A percentile compares a stretch with the other conserved stretches of the same genome.
These are phyloP conservation scores for Kappamyces sp. DNA, from an alignment of 192 early-diverging fungal genomes.

Conservation along the genomic window DNA sequence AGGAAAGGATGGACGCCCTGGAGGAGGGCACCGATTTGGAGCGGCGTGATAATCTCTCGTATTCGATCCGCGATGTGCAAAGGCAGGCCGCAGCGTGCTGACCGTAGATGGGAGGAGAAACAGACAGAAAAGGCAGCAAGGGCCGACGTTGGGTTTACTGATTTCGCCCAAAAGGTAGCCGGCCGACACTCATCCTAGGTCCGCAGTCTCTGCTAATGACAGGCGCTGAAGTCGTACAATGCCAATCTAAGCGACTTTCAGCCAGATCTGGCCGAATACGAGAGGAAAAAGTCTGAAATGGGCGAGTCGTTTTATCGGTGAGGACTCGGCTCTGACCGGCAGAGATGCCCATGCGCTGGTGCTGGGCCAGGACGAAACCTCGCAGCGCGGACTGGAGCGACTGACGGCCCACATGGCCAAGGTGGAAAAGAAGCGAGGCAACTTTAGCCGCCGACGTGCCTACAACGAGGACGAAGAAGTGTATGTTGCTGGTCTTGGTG, in stretches of 20 bases:
- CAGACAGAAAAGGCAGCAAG: constrained; percentile 59
- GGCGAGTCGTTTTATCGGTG: constrained; percentile 14
- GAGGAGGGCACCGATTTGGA: constrained; percentile 78
- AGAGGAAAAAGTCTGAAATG: constrained; percentile 53
- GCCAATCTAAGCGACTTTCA: constrained; percentile 71
- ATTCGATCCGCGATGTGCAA: constrained; percentile 81
- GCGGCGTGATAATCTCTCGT: constrained; percentile 71
- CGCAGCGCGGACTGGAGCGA: constrained; percentile 61
- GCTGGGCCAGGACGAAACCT: constrained; percentile 65
- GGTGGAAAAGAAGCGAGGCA: constrained; percentile 31
- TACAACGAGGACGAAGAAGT: constrained; percentile 76
- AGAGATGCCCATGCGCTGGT: constrained; percentile 24
- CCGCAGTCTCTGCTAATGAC: too few species aligned
- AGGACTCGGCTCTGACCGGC: too few species aligned
- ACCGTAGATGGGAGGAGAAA: constrained; percentile 64
- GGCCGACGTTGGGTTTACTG: constrained; percentile 77
- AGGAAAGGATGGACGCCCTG: constrained; percentile 32
- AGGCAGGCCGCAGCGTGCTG: constrained; percentile 3
- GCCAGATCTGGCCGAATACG: constrained; percentile 73
- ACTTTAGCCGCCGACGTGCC: constrained; percentile 61
- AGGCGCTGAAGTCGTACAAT: constrained; percentile 68
- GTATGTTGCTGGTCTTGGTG: constrained; percentile 6
- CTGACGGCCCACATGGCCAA: background rate
- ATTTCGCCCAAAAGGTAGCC: constrained; percentile 62
- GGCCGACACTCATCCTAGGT: too few species aligned